Evolutionary conservation across 768 basidiomycete genomes (phyloP), one percentile per base, ranked within the genome.

Genomic region (Mycena galopus): DNA sequence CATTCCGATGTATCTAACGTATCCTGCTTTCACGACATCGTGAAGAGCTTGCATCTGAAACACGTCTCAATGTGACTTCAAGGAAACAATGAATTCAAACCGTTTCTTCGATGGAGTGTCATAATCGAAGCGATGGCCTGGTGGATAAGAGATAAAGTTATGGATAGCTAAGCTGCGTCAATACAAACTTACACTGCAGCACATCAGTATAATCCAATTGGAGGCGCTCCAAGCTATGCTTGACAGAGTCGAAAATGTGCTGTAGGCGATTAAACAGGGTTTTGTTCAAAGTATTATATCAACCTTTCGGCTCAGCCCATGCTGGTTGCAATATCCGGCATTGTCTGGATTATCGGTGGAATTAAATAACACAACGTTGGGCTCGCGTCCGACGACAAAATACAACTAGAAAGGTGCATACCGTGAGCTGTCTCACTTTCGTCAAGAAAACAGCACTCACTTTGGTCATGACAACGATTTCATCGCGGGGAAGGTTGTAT

Each of bases 391-490:
- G 4, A 86, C 83, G 5, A 79, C 74, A 19, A 72, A 79, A 66
- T 76, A 84, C 17, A 87, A 72, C 91, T 90, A 44, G 79, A 69
- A 42, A 23, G 33, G 12, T 14, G 19, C 23, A 30, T 14, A 32
- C n/a, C 8, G 10, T 51, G 25, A 27, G 50, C 50, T 4, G 50
- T 9, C 50, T 51, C 25, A 5, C 50, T 51, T 27, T 51, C 25
- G 50, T 1, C 21, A 2, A 47, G 21, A n/a, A 47, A 51, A 27
- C 6, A n/a, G n/a, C n/a, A n/a, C 27, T 66, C 74, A 89, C 89
- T 83, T 95, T 95, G 66, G 94, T 94, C 85, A 95, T 87, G 19
- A 95, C 88, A 21, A 95, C 93, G 55, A 94, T 89, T 73, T 91
- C 89, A 17, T 92, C 91, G 2, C 94, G 88, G n/a, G 93, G 92